Evolutionary conservation across 164 flowering plant genomes (phyloP), one percentile per base, ranked within the genome.

Genomic region (Sextonia rubra): DNA sequence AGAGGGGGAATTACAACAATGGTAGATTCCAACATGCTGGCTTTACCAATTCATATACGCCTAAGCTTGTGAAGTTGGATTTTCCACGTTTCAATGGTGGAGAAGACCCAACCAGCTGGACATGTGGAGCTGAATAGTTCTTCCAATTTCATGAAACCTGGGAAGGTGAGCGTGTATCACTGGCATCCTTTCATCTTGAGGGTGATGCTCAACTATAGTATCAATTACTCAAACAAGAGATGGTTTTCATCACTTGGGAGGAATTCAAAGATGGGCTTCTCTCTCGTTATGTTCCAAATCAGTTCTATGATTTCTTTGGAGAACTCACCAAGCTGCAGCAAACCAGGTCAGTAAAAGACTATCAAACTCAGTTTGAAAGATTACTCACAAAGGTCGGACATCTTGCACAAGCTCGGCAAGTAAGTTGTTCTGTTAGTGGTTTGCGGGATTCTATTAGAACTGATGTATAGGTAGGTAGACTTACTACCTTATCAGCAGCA

Each of bases 221-320:
- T 25, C 69, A 66, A 44, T 66, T 66, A 22, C 20, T 66, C 25
- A 32, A 44, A 44, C 24, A 66, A 49, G 25, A 44, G 11, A 3
- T 14, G 44, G 52, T 14, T 8, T 11, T 22, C 25, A 18, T 66
- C 12, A 66, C 52, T 17, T 44, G 69, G 52, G 69, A 66, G 20
- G 52, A 17, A 22, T 66, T 66, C 52, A 44, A 66, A 22, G 69
- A 66, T 32, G 69, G 69, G 23, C 69, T 66, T 6, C 69, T 17
- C 24, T 5, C 52, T 22, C n/a, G 52, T 47, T 67, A 67, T 18
- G 69, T 55, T 2, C 24, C 52, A 18, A 67, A 20, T 12, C 69
- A 37, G 8, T 47, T 12, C 47, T 29, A n/a, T 6, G 49, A 67
- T 32, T 32, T 37, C 26, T 37, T 18, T 20, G 49, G 49, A 24